Evolutionary conservation across 2,329 filamentous ascomycete species (phyloP), one percentile per base, ranked within the genome.

Genomic region (Biscogniauxia marginata): DNA sequence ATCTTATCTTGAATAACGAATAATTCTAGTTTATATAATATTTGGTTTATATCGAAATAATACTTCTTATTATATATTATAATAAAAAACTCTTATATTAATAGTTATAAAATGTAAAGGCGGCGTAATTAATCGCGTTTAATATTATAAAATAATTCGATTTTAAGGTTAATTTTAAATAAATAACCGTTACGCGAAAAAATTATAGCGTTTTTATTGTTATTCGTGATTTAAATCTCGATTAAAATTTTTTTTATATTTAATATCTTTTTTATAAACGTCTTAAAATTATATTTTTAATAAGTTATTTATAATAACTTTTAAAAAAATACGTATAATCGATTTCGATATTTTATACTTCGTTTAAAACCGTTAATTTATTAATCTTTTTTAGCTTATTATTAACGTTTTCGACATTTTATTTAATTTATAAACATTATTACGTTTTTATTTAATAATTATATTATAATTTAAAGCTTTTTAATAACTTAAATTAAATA

Each of bases 401-500:
- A 7, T 34, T 16, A 34, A 16, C 7, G 30, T 34, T 34, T 34
- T 34, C 30, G n/a, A n/a, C n/a, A n/a, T n/a, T 34, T 16, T 34
- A 34, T 34, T 34, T 34, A 23, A 19, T 50, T 13, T 50, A 3
- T 46, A 54, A n/a, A n/a, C n/a, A n/a, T n/a, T n/a, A n/a, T n/a
- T n/a, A n/a, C n/a, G n/a, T n/a, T n/a, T n/a, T n/a, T n/a, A n/a
- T n/a, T n/a, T n/a, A n/a, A n/a, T n/a, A n/a, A n/a, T n/a, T n/a
- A n/a, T n/a, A n/a, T n/a, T n/a, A n/a, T n/a, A n/a, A n/a, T n/a
- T n/a, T n/a, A n/a, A n/a, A n/a, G n/a, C 30, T 54, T 50, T 54
- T 50, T 54, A 24, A 16, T 8, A 45, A 13, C 11, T 54, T 54
- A 50, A 18, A 50, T 9, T 19, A 46, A 50, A 18, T 34, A 54